A percentile compares a stretch with the other conserved stretches of the same genome.
Conservation (phyloP, 1,284 basidiomycete genomes). For the Mycosarcoma mackinlayi region DNA sequence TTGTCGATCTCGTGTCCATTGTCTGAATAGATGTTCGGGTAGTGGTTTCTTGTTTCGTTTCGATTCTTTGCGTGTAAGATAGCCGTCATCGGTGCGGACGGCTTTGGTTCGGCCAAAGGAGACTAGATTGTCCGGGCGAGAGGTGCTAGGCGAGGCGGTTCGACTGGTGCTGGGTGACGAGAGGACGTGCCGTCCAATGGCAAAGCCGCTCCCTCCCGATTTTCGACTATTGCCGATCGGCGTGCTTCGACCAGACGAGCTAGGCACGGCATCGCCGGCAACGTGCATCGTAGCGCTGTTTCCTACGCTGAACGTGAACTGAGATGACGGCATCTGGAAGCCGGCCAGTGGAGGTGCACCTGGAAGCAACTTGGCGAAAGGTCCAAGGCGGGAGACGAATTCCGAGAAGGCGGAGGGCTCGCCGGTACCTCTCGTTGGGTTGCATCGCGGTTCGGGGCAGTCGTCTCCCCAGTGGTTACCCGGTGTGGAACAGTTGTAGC, state of each 20-base stretch:
- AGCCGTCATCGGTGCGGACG: slow-evolving; percentile 17
- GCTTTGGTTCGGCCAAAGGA: slow-evolving; percentile 29
- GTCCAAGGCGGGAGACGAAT: slow-evolving; percentile 77
- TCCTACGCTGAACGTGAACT: slow-evolving; percentile 48
- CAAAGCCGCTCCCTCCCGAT: slow-evolving; percentile 4
- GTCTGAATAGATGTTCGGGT: slow-evolving; percentile 29
- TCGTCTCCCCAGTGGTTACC: slow-evolving; percentile 88
- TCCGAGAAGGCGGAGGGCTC: slow-evolving; percentile 80
- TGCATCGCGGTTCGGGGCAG: slow-evolving; percentile 74
- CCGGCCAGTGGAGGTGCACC: slow-evolving; percentile 33
- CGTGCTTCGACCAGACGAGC: slow-evolving; percentile 10
- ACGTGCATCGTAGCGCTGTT: slow-evolving; percentile 46
- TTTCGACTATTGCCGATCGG: slow-evolving; percentile 3
- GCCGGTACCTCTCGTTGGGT: slow-evolving; percentile 72
- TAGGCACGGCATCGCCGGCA: slow-evolving; percentile 11
- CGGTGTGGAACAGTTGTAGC: slow-evolving; percentile 83
- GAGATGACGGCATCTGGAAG: slow-evolving; percentile 27
- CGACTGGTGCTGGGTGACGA: slow-evolving; percentile 9
- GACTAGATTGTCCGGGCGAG: slow-evolving; percentile 1
- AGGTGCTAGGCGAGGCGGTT: slow-evolving; percentile 15
- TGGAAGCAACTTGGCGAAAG: slow-evolving; percentile 74
- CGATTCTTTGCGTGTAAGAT: slow-evolving; percentile 30
- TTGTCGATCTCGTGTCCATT: slow-evolving; percentile 24
- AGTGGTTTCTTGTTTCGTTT: slow-evolving; percentile 26
- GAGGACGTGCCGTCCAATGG: slow-evolving; percentile 23